These are phyloP conservation scores for Lecanicillium sp. DNA, from an alignment of 2,329 filamentous ascomycete species.

Conservation along the genomic window DNA sequence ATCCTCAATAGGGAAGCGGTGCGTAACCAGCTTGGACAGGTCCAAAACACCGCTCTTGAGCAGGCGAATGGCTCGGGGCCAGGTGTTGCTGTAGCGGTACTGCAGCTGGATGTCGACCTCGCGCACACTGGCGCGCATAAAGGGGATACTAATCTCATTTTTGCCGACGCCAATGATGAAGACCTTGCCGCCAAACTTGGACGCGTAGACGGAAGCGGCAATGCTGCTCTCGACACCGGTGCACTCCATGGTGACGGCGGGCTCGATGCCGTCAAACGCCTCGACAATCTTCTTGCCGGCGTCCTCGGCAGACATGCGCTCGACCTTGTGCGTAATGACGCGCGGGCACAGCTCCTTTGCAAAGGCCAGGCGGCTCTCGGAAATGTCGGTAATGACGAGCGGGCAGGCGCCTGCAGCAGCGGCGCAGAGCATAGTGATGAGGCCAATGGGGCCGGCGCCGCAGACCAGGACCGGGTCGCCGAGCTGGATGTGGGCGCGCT, in stretches of 20 bases:
- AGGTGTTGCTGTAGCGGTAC: constrained; percentile 93
- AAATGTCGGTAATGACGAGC: constrained; percentile 90
- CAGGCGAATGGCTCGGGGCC: constrained; percentile 86
- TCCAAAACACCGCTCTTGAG: constrained; percentile 79
- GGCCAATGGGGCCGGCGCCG: constrained; percentile 87
- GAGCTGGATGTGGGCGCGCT: constrained; percentile 70
- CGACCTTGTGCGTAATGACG: constrained; percentile 73
- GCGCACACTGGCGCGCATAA: constrained; percentile 83
- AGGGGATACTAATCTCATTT: constrained; percentile 91
- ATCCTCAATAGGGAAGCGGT: constrained; percentile 78
- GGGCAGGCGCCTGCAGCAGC: constrained; percentile 83
- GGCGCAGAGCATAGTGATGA: constrained; percentile 79
- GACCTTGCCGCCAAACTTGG: constrained; percentile 93
- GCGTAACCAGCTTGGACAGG: constrained; percentile 75
- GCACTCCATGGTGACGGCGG: constrained; percentile 78
- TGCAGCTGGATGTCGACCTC: constrained; percentile 96
- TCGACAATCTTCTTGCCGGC: constrained; percentile 59
- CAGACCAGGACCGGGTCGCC: constrained; percentile 86
- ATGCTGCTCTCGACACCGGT: constrained; percentile 91
- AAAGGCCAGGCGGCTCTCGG: constrained; percentile 75
- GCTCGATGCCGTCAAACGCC: constrained; percentile 70
- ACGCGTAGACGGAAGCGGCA: constrained; percentile 74
- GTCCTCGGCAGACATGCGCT: constrained; percentile 58
- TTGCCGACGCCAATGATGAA: constrained; percentile 94
- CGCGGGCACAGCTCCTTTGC: constrained; percentile 75